Evolutionary conservation across 768 basidiomycete genomes (phyloP), one percentile per base, ranked within the genome.

Genomic region (Nevesoporus exiguus): DNA sequence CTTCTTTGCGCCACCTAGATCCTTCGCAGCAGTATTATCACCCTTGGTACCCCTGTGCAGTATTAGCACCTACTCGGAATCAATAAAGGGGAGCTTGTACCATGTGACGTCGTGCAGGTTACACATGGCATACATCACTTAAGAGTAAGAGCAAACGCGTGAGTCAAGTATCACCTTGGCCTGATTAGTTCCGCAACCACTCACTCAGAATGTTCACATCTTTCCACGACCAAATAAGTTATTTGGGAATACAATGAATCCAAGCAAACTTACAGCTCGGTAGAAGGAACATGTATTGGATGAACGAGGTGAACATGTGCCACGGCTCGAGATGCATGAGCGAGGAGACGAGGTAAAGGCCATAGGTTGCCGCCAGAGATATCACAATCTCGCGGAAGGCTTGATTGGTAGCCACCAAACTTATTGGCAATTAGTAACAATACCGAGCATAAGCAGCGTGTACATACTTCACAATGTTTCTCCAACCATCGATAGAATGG

Each of bases 91-190:
- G 36, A 19, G 43, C 11, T 54, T 67, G n/a, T 59, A 74, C 75
- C 87, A 90, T 30, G 86, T 88, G 42, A 94, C 90, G 66, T 93
- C 90, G 70, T 93, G 91, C 60, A 91, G 66, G 68, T 90, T 91
- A 75, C 93, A 97, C 82, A 95, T 93, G 29, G 92, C 91, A 66
- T 95, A 95, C 80, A 92, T 95, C 83, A 94, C 82, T n/a, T n/a
- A n/a, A n/a, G n/a, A n/a, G n/a, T 78, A 55, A 42, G 52, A 45
- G 24, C 7, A n/a, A n/a, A 37, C 42, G 30, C 19, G 43, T 39
- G 19, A 29, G 17, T 41, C 7, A 21, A 21, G 19, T 55, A 6
- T 29, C 29, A 42, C 8, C 33, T 31, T n/a, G 8, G 43, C 7
- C 7, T 25, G 11, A 5, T 19, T 29, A 34, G 42, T 42, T 42